Base-by-base conservation (phyloP, 2,329 filamentous ascomycete genomes). In the Camillea tinctor region DNA sequence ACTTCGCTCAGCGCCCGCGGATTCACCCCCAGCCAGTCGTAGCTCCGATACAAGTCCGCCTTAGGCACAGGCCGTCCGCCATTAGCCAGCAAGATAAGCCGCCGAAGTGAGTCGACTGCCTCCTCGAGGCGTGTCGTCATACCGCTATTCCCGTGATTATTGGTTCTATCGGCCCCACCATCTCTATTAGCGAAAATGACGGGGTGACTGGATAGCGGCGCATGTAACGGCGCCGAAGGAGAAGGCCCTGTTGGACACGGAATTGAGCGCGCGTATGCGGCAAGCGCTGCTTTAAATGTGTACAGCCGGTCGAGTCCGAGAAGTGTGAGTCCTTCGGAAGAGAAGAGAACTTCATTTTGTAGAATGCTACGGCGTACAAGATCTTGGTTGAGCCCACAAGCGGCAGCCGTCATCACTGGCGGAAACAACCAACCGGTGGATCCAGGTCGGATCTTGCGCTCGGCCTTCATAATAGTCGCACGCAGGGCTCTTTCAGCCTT, bases 271-370 rank as follows among this genome's bases (percentile, higher is more conserved):
- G 82, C 79, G 70, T 88, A 88, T 64, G 80, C 80, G 19, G 82
- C 79, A 11, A 89, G 77, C 1, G 85, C 84, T 52, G 79, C 78
- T 71, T 88, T 88, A 75, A 90, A 85, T 50, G 83, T 86, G 74
- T 88, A 90, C 52, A 88, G 72, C 54, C 84, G 80, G 71, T 89
- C 87, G 11, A 88, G 78, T 0, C 84, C 80, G 15, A 88, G 71
- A 7, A 90, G 74, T 0, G 81, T 86, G 11, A 90, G 77, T 19
- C 85, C 84, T 23, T 84, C 81, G 1, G 83, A 80, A 1, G 81
- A 80, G 76, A 87, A 89, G 56, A 89, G 77, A 22, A 85, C 73
- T 60, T 87, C 83, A 69, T 88, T 85, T 66, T 89, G 87, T 49
- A 75, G 69, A 23, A 87, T 75, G 24, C 85, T 88, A 59, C 81